Conservation (phyloP, 2,329 filamentous ascomycete genomes). For the Hypoxylon sp. region DNA sequence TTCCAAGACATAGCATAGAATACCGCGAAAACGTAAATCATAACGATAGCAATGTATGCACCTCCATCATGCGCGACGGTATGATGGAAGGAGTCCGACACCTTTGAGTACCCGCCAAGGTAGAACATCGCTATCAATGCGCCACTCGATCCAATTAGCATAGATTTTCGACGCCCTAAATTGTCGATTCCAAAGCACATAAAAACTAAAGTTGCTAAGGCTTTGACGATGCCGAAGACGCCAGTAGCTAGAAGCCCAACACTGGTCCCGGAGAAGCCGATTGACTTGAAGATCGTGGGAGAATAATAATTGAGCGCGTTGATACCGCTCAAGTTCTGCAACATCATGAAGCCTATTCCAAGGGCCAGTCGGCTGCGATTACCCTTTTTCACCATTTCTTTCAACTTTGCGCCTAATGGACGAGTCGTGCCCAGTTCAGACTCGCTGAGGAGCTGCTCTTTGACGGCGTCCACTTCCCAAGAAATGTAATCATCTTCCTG, state of each 20-base stretch:
- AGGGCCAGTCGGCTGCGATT: conserved; percentile 68
- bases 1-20: conserved; percentile 49
- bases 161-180: conserved; percentile 42
- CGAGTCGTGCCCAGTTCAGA: conserved; percentile 10
- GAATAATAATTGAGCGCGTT: conserved; percentile 85
- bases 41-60: conserved; percentile 38
- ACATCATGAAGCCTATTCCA: conserved; percentile 72
- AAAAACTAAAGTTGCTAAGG: conserved; percentile 74
- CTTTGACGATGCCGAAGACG: conserved; percentile 84
- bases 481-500: conserved; percentile 70
- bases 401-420: conserved; percentile 59
- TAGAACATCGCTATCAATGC: conserved; percentile 50
- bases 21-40: conserved; percentile 46
- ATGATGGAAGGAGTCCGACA: conserved; percentile 36
- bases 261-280: conserved; percentile 63
- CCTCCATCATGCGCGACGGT: conserved; percentile 12
- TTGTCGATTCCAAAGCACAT: conserved; percentile 46
- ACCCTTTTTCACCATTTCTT: conserved; percentile 55
- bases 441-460: conserved; percentile 61
- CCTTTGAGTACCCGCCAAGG: conserved; percentile 45
- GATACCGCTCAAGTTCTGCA: conserved; percentile 58
- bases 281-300: conserved; percentile 75
- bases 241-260: conserved; percentile 73
- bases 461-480: conserved; percentile 73
- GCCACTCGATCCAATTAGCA: conserved; percentile 45